These are phyloP conservation scores for Monosporozyma unispora DNA, from an alignment of 805 yeast species.

Conservation along the genomic window DNA sequence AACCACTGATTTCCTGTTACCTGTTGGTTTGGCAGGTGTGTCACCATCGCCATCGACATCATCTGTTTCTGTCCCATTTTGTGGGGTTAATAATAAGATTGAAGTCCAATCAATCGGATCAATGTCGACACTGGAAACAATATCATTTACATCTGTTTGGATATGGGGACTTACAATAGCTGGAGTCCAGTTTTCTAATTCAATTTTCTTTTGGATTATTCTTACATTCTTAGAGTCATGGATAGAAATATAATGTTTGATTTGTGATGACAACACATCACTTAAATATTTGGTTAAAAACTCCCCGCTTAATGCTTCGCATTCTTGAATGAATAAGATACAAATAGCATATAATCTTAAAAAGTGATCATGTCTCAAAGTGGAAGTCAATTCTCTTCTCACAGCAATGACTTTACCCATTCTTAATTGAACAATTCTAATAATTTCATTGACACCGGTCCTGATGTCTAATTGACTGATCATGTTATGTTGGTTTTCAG, in stretches of 20 bases:
- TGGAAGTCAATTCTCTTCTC: constrained; percentile 61
- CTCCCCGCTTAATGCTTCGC: constrained; percentile 74
- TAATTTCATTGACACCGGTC: constrained; percentile 53
- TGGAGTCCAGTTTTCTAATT: constrained; percentile 75
- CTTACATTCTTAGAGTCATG: constrained; percentile 46
- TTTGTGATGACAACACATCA: constrained; percentile 58
- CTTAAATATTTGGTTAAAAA: constrained; percentile 50
- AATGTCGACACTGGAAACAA: constrained; percentile 38
- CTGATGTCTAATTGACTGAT: constrained; percentile 60
- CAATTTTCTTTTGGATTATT: constrained; percentile 41
- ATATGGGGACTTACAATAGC: constrained; percentile 41
- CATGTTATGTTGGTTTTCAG: constrained; percentile 27
- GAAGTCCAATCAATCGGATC: constrained; percentile 45
- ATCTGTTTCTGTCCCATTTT: constrained; percentile 5
- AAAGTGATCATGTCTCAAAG: constrained; percentile 50
- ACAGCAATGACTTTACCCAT: constrained; percentile 71
- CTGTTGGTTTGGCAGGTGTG: constrained; percentile 6
- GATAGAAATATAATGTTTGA: constrained; percentile 47
- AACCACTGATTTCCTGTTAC: constrained; percentile 34
- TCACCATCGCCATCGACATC: not conserved
- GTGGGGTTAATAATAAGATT: constrained; percentile 22
- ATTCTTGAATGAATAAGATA: constrained; percentile 65
- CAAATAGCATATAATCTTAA: constrained; percentile 56
- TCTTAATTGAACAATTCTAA: constrained; percentile 64
- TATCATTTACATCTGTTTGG: constrained; percentile 43